Evolutionary conservation across 768 basidiomycete genomes (phyloP).

Genomic region (Russula lepida): DNA sequence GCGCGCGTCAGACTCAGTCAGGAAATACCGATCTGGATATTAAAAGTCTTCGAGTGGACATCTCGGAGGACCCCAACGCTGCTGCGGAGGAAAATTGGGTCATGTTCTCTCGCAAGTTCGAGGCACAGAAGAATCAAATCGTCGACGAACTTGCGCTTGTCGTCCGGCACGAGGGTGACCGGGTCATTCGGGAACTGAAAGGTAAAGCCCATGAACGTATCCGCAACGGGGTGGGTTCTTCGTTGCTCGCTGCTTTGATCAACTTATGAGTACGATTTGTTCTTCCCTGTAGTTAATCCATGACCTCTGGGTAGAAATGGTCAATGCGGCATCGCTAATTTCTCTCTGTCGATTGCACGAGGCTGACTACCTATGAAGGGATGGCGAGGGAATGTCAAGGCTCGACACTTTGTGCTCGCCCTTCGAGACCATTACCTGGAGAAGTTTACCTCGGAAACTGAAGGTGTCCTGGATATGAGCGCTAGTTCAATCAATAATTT

Average conservation of each 20-base stretch:
- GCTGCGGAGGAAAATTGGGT: conserved; percentile 20
- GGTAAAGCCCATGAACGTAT: conserved; percentile 25
- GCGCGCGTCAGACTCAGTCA: neutral
- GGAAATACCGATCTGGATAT: neutral
- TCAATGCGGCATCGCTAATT: neutral
- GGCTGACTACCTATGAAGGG: neutral
- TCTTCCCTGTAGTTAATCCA: neutral
- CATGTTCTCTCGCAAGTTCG: conserved; percentile 22
- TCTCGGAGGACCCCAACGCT: conserved; percentile 21
- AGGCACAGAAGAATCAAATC: conserved; percentile 16
- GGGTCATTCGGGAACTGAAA: conserved; percentile 17
- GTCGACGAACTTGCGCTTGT: conserved; percentile 10
- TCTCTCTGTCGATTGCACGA: neutral
- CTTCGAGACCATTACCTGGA: conserved; percentile 29
- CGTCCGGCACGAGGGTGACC: conserved; percentile 18
- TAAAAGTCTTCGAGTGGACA: conserved; percentile 19
- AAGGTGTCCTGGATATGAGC: neutral
- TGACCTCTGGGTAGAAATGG: conserved; percentile 25
- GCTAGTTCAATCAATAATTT: neutral
- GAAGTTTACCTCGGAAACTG: conserved; percentile 6
- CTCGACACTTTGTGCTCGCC: conserved; percentile 22
- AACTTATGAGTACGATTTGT: neutral
- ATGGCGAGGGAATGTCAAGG: conserved; percentile 19
- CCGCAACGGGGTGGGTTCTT: neutral
- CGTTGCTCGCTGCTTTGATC: too few species aligned